Evolutionary conservation across 2,329 filamentous ascomycete genomes (phyloP), one percentile per base, ranked within the genome.

Genomic region (Graphilbum sp.): DNA sequence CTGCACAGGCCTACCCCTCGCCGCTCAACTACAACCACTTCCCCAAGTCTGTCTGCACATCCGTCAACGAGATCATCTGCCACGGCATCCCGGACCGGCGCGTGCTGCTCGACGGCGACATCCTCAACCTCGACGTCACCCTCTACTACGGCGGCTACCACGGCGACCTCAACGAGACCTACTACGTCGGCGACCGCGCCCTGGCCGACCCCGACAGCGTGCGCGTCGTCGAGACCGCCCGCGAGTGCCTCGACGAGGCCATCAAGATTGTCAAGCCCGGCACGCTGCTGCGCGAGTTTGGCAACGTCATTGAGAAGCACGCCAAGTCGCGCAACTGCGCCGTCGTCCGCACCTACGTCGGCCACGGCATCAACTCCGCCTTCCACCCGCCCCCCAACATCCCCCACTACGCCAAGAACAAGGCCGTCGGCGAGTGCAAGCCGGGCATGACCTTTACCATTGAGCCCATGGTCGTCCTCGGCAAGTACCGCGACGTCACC

Each of bases 391-490:
- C 87, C 21, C 90, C 90, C 2, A 96, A 92, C 54, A 79, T 98
- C 37, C 90, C 90, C 5, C 90, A 98, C 59, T 98, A 98, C 53
- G 88, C 79, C 41, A 96, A 94, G 69, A 98, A 96, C 63, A 98
- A 96, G 72, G 85, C 88, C 0, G 81, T 95, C 1, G 90, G 90
- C 35, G 76, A 82, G 49, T 90, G 87, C 43, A 95, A 95, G 63
- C 79, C 84, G 0, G 90, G 90, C 38, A 95, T 96, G 86, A 94
- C 86, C 46, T 98, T 98, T 52, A 98, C 90, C 1, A 98, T 98
- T 44, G 90, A 98, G 62, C 90, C 90, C 15, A 98, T 98, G 90
- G 87, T 98, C 54, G 86, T 85, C 31, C 59, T 95, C 39, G 90
- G 90, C 41, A 87, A 83, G 43, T 83, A 94, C 59, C 75, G 75